phyloP scores from a whole-genome alignment of 2,329 filamentous ascomycete species.

The Mollisiaceae sp. region DNA sequence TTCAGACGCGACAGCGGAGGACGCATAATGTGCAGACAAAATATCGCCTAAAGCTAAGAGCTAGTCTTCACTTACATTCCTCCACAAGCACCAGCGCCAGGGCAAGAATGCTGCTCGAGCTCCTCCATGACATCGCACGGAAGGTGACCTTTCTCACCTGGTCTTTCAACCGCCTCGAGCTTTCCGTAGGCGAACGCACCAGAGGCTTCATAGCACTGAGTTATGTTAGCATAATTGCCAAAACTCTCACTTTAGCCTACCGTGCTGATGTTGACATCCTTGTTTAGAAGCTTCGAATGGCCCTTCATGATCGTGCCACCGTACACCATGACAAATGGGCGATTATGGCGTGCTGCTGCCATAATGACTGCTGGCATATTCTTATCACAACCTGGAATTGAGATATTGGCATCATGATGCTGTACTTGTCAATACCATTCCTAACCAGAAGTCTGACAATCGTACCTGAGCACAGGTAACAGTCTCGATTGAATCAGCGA shows the following conservation, averaged over 20 bases:
- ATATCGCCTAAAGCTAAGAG: no score
- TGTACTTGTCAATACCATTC: background rate
- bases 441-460: background rate
- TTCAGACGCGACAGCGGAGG: no score
- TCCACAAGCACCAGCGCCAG: constrained; percentile 53
- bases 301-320: constrained; percentile 90
- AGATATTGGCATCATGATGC: constrained; percentile 59
- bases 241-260: constrained; percentile 7
- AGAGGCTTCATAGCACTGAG: constrained; percentile 77
- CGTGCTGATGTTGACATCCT: constrained; percentile 84
- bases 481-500: constrained; percentile 92
- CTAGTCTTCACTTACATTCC: constrained; percentile 64
- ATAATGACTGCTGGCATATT: constrained; percentile 92
- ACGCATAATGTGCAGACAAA: no score
- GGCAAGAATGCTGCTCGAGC: constrained; percentile 69
- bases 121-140: constrained; percentile 83
- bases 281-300: constrained; percentile 76
- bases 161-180: constrained; percentile 70
- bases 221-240: background rate
- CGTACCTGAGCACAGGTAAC: constrained; percentile 79
- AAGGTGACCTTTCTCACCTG: constrained; percentile 66
- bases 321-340: constrained; percentile 91
- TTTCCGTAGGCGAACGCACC: constrained; percentile 82
- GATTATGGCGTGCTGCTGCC: constrained; percentile 77
- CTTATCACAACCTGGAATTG: constrained; percentile 94